phyloP scores from a whole-genome alignment of 1,139 yeast genomes.

The Meyerozyma elateridarum region DNA sequence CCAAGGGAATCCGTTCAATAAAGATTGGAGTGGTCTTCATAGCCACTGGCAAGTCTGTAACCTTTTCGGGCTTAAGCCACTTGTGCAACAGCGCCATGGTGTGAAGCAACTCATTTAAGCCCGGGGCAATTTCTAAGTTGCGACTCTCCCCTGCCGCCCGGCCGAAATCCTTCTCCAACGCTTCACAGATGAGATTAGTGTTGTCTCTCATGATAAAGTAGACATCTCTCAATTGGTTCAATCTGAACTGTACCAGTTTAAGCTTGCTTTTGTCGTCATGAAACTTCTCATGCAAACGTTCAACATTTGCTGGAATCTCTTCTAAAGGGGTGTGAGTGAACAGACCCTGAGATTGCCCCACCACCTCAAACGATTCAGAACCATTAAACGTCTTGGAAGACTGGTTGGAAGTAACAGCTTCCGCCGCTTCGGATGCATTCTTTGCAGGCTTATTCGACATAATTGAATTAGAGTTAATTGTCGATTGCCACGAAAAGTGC shows the following conservation, averaged over 20 bases:
- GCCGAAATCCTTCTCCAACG: conserved; percentile 63
- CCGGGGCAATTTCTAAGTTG: conserved; percentile 50
- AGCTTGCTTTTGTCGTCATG: conserved; percentile 41
- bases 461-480: too few relatives aligned
- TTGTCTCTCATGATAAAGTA: conserved; percentile 65
- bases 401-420: too few relatives aligned
- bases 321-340: conserved; percentile 42
- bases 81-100: conserved; percentile 55
- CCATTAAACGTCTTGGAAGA: background rate
- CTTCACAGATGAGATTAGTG: conserved; percentile 48
- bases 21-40: conserved; percentile 44
- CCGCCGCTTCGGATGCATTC: background rate
- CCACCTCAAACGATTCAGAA: conserved; percentile 1
- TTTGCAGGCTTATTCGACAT: background rate
- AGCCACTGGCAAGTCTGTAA: conserved; percentile 42
- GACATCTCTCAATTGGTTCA: conserved; percentile 62
- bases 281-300: conserved; percentile 39
- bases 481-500: too few relatives aligned
- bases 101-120: conserved; percentile 53
- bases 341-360: conserved; percentile 5
- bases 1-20: conserved; percentile 67
- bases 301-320: conserved; percentile 47
- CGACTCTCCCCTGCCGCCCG: conserved; percentile 60
- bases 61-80: conserved; percentile 56
- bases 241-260: conserved; percentile 52